Conservation (phyloP, 805 yeast genomes). For the Ogataea angusta region DNA sequence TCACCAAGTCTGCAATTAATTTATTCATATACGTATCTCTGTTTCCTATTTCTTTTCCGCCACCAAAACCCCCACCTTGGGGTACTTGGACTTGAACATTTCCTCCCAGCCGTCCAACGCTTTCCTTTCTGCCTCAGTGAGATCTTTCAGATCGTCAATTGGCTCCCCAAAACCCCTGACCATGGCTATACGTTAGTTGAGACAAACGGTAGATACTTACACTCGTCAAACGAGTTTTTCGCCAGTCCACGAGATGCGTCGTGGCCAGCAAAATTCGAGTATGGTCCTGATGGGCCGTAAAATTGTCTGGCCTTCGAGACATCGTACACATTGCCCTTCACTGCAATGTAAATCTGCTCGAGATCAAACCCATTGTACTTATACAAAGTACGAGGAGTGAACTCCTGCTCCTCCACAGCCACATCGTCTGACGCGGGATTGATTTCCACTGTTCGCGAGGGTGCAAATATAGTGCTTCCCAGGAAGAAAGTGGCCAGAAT, state of each 20-base stretch:
- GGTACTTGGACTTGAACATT: conserved; percentile 79
- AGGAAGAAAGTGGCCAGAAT: conserved; percentile 22
- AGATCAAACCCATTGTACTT: conserved; percentile 80
- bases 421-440: conserved; percentile 22
- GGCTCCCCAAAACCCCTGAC: conserved; percentile 73
- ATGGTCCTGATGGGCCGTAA: conserved; percentile 96
- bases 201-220: conserved; percentile 18
- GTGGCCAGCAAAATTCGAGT: conserved; percentile 90
- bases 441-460: conserved; percentile 23
- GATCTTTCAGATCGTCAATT: conserved; percentile 65
- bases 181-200: conserved; percentile 32
- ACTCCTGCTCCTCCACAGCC: conserved; percentile 38
- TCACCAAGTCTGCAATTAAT: too few species aligned
- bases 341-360: conserved; percentile 77
- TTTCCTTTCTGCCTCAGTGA: conserved; percentile 56
- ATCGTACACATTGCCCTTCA: conserved; percentile 83
- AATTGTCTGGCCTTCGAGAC: conserved; percentile 76
- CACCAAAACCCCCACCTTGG: conserved; percentile 70
- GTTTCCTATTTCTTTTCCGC: conserved; percentile 29
- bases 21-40: conserved; percentile 2
- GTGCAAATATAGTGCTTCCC: conserved; percentile 23
- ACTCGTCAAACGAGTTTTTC: conserved; percentile 74
- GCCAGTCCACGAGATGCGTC: conserved; percentile 95
- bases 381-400: conserved; percentile 71
- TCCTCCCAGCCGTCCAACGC: conserved; percentile 82